Evolutionary conservation across 2,329 filamentous ascomycete species (phyloP), one percentile per base, ranked within the genome.

Genomic region (Aureobasidium leucospermi): DNA sequence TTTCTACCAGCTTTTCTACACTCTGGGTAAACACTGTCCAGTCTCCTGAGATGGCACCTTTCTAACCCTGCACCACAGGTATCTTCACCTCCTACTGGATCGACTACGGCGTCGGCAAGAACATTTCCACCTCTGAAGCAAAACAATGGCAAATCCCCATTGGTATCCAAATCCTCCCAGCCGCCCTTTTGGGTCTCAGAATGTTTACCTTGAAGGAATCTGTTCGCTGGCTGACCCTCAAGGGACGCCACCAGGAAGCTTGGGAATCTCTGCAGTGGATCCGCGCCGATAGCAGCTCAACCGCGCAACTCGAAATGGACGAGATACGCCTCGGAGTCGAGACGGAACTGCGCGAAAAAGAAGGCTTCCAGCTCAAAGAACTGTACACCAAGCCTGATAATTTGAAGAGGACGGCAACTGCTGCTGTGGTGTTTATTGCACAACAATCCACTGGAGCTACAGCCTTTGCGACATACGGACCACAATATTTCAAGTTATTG

Each of bases 101-200:
- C 45, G 78, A 81, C 67, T 82, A 81, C 58, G 78, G 72, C 15
- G 75, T 78, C 5, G 65, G 69, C 1, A 67, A 68, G 36, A 65
- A 70, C 58, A 69, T 76, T 46, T 60, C 64, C n/a, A 65, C 71
- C 42, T 63, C 76, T 0, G 68, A 68, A 2, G 58, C 66, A 9
- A 59, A 59, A 10, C 80, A 83, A 68, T 84, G 80, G 81, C 80
- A 82, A 67, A 75, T 83, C 31, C 81, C 80, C 1, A 75, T 84
- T 57, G 80, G 77, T 0, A 69, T 83, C 4, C 79, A 81, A 63
- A 70, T 81, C 6, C 67, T 78, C 0, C 78, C 78, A 0, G 78
- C 77, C 0, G 75, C 68, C 1, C 61, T 80, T 0, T 75, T 81
- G 48, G 78, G 76, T 0, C 55, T 80, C 1, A 78, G 79, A 1